A percentile compares a stretch with the other conserved stretches of the same genome.
These are phyloP conservation scores for Sisymbrium irio DNA, from an alignment of 345 rosid genomes.

Conservation along the genomic window DNA sequence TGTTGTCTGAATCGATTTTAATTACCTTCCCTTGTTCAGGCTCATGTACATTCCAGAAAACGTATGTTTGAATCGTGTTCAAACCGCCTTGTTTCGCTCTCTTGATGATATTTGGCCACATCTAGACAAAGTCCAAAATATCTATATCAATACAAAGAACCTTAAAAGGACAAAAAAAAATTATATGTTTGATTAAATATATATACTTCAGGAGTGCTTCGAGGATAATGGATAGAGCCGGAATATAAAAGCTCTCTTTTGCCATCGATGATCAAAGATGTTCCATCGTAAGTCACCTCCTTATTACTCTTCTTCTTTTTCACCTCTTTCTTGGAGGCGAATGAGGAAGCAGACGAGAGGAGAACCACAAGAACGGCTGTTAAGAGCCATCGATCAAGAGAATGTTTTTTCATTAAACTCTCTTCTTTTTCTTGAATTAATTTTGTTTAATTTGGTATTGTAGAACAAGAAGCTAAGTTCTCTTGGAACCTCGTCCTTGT, in stretches of 20 bases:
- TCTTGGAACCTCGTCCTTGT: constrained; percentile 39
- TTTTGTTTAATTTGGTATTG: background rate
- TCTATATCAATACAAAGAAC: constrained; percentile 2
- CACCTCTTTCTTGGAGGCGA: background rate
- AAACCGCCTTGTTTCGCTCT: constrained; percentile 56
- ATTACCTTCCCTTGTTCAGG: constrained; percentile 38
- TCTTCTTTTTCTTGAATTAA: background rate
- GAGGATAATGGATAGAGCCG: constrained; percentile 43
- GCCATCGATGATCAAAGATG: constrained; percentile 38
- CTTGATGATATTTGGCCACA: constrained; percentile 41
- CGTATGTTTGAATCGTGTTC: constrained; percentile 65
- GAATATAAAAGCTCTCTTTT: constrained; percentile 36
- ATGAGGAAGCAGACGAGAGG: constrained; percentile 18
- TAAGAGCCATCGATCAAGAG: constrained; percentile 34
- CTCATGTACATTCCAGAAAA: constrained; percentile 73
- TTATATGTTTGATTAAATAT: background rate
- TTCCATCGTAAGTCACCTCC: constrained; percentile 41
- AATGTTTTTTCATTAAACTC: constrained; percentile 28
- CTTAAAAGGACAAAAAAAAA: background rate
- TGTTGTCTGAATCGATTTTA: background rate
- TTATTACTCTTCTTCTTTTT: constrained; percentile 11
- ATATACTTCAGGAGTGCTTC: constrained; percentile 41
- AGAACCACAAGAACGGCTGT: constrained; percentile 21
- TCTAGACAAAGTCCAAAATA: constrained; percentile 27
- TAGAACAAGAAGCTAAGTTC: constrained; percentile 31